Percentiles rank a stretch among this genome's conserved stretches.
Evolutionary conservation across 164 flowering plant species (phyloP).

Genomic region (Malania oleifera): DNA sequence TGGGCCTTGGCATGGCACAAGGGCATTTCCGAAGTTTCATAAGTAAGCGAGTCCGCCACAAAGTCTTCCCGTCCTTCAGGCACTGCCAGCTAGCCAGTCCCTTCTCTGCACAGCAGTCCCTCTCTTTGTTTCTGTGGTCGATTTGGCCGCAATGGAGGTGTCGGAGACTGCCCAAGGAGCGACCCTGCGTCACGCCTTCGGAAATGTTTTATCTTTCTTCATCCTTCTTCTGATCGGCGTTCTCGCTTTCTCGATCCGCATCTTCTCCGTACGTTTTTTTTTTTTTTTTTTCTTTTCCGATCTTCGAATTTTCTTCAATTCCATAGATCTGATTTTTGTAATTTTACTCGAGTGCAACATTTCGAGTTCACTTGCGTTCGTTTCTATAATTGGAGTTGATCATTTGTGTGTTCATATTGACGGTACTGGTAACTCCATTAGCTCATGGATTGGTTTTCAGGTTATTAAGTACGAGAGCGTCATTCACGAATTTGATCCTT

Average conservation of each 20-base stretch:
- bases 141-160: constrained; percentile 37
- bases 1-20: too few species aligned
- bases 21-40: neutral
- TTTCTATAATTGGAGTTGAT: too few species aligned
- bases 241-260: constrained; percentile 98
- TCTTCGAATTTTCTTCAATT: neutral
- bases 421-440: neutral
- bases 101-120: neutral
- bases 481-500: constrained; percentile 98
- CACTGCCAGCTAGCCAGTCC: too few species aligned
- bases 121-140: neutral
- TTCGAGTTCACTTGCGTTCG: too few species aligned
- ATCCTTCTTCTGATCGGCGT: constrained; percentile 85
- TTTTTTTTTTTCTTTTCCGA: too few species aligned
- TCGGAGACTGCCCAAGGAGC: constrained; percentile 23
- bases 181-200: constrained; percentile 62
- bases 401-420: constrained; percentile 1
- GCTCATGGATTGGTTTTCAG: constrained; percentile 33
- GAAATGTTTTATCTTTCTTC: constrained; percentile 68
- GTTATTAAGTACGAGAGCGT: constrained; percentile 99
- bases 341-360: neutral
- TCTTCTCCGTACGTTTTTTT: constrained; percentile 76
- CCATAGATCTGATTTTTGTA: constrained; percentile 19
- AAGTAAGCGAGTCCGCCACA: neutral
- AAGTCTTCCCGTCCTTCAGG: constrained; percentile 22